Base-by-base conservation (phyloP, 805 yeast species). In the Starmerella ratchasimensis region DNA sequence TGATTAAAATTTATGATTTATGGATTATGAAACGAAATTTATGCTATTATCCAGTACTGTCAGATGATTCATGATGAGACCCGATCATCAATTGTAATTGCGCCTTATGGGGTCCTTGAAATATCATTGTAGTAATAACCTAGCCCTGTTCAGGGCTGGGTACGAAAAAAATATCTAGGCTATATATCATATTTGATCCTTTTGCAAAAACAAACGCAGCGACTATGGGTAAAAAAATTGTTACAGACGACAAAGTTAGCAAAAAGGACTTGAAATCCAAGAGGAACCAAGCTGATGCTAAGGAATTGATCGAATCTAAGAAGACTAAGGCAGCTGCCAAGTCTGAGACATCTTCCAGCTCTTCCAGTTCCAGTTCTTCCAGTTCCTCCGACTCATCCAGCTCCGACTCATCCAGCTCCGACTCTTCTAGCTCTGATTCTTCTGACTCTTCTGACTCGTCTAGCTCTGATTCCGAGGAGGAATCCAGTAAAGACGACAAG, bases 301-400 rank as follows among this genome's bases (percentile, higher is more conserved):
- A 38, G 23, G 26, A 37, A 38, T 37, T 33, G 38, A 37, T 16
- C 16, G 37, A 37, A 20, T 18, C 37, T 19, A 37, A 37, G 31
- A 40, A 40, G 26, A 17, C 32, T 17, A 32, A 32, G 35, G 15
- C 28, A 20, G 20, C 20, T 17, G n/a, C 38, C 27, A 53, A 62
- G 37, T 52, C 46, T 24, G 51, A 59, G 23, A n/a, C n/a, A n/a
- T 60, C 51, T 27, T 59, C 61, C 36, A 39, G 50, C 16, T 48
- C 42, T 24, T 43, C 57, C 19, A 57, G 51, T 29, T 52, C 58
- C 15, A 57, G 48, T 24, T 53, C 62, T 18, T 54, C 16, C 22
- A 32, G 42, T 17, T 15, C 48, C 34, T 50, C 59, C 28, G 52
- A 48, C 33, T n/a, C n/a, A n/a, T n/a, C n/a, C n/a, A n/a, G 34